A percentile compares a stretch with the other conserved stretches of the same genome.
Conservation (phyloP, 2,329 filamentous ascomycete genomes). For the Penicillium crustosum region DNA sequence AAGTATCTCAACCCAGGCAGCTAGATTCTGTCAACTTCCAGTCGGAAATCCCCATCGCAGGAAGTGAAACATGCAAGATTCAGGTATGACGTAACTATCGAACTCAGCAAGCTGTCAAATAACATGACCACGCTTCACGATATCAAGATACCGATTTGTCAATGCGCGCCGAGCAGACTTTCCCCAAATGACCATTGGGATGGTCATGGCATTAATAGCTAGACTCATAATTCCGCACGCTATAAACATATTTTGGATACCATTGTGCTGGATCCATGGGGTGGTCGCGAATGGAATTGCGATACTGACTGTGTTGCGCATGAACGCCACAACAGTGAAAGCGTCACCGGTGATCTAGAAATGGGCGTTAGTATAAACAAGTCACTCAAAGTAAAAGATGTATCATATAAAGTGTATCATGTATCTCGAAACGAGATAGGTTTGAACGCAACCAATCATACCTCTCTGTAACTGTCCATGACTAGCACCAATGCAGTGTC, state of each 20-base stretch:
- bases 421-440: neutral
- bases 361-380: neutral
- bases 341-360: slow-evolving; percentile 27
- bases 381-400: neutral
- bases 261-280: slow-evolving; percentile 30
- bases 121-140: slow-evolving; percentile 11
- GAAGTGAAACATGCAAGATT: too few species aligned
- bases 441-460: slow-evolving; percentile 10
- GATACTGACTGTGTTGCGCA: slow-evolving; percentile 35
- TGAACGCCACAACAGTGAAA: slow-evolving; percentile 33
- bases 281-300: slow-evolving; percentile 33
- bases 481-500: slow-evolving; percentile 30
- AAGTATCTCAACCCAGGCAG: neutral
- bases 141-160: slow-evolving; percentile 15
- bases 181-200: slow-evolving; percentile 28
- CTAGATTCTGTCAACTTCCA: neutral
- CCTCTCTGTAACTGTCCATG: slow-evolving; percentile 37
- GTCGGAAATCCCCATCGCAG: neutral
- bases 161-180: slow-evolving; percentile 18
- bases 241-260: slow-evolving; percentile 30
- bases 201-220: slow-evolving; percentile 15
- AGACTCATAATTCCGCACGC: slow-evolving; percentile 29
- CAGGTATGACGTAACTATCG: neutral
- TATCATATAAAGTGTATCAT: neutral
- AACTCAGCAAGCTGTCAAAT: neutral